phyloP scores from a whole-genome alignment of 1,284 basidiomycete genomes.

The Fistulinella staudtii region DNA sequence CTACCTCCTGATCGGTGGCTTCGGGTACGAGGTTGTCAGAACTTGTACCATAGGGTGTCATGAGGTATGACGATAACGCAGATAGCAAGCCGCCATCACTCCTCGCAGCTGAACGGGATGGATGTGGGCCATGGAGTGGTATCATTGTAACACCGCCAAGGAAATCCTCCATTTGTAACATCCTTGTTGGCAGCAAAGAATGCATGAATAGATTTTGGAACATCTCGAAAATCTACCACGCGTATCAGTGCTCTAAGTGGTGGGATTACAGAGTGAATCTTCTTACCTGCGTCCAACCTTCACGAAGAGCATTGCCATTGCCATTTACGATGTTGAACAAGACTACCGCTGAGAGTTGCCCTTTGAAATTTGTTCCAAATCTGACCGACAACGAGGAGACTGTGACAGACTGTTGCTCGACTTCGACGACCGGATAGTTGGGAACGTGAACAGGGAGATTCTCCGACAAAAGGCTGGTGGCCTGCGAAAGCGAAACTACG shows the following conservation, averaged over 20 bases:
- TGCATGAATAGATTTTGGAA: conserved; percentile 95
- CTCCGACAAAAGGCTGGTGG: conserved; percentile 80
- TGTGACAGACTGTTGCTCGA: conserved; percentile 87
- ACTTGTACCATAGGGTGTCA: conserved; percentile 85
- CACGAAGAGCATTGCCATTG: conserved; percentile 90
- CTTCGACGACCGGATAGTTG: conserved; percentile 87
- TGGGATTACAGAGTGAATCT: neutral
- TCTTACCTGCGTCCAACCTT: conserved; percentile 87
- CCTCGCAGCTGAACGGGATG: conserved; percentile 61
- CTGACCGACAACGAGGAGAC: conserved; percentile 90
- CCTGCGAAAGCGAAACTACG: conserved; percentile 86
- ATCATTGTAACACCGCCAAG: conserved; percentile 86
- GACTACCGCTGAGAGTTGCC: conserved; percentile 95
- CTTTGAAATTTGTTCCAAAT: conserved; percentile 95
- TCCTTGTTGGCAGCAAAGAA: conserved; percentile 80
- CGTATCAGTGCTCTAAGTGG: conserved; percentile 4
- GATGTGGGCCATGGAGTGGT: conserved; percentile 74
- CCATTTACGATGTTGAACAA: conserved; percentile 98
- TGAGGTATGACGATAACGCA: conserved; percentile 91
- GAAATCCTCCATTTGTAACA: conserved; percentile 98
- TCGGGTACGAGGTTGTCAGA: conserved; percentile 74
- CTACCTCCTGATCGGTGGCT: conserved; percentile 85
- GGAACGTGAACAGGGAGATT: conserved; percentile 68
- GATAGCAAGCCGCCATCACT: conserved; percentile 90
- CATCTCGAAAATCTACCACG: conserved; percentile 90